Evolutionary conservation across 352 stramenopile genomes (phyloP).

Genomic region (Halophytophthora batemanensis): DNA sequence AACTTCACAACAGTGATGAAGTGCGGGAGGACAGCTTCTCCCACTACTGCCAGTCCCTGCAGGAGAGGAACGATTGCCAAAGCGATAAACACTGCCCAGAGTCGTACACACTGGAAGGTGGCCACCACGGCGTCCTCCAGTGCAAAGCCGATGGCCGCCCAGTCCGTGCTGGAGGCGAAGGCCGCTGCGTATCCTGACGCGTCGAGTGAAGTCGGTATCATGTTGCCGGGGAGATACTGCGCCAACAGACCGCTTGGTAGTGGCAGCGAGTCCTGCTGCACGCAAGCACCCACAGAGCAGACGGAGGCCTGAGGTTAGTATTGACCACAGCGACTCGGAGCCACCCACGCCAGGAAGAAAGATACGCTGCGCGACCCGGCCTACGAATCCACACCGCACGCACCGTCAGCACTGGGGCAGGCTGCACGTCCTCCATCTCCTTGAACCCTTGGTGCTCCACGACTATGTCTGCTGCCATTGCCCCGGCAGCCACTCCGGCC

Average conservation of each 20-base stretch:
- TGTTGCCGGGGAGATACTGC: constrained; percentile 13
- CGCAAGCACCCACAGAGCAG: background rate
- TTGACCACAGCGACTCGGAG: too few relatives aligned
- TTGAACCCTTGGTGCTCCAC: background rate
- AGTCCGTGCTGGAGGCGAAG: constrained; percentile 56
- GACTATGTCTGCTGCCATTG: background rate
- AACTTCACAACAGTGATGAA: constrained; percentile 39
- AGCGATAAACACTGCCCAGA: constrained; percentile 57
- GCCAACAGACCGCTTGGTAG: constrained; percentile 7
- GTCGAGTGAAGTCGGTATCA: constrained; percentile 16
- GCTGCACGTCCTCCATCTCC: background rate
- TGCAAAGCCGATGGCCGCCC: constrained; percentile 52
- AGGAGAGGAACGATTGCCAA: constrained; percentile 46
- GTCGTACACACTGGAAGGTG: constrained; percentile 56
- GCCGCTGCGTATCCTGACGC: constrained; percentile 30
- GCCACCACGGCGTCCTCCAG: constrained; percentile 50
- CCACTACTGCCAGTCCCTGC: constrained; percentile 31
- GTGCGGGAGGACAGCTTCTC: constrained; percentile 67
- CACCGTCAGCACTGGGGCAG: background rate
- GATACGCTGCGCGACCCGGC: background rate
- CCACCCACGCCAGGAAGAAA: background rate
- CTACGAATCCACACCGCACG: background rate
- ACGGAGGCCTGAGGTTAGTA: too few relatives aligned
- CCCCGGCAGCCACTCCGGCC: background rate
- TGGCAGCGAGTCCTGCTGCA: constrained; percentile 17